Evolutionary conservation across 352 stramenopile species (phyloP).

Genomic region (Globisporangium polare): DNA sequence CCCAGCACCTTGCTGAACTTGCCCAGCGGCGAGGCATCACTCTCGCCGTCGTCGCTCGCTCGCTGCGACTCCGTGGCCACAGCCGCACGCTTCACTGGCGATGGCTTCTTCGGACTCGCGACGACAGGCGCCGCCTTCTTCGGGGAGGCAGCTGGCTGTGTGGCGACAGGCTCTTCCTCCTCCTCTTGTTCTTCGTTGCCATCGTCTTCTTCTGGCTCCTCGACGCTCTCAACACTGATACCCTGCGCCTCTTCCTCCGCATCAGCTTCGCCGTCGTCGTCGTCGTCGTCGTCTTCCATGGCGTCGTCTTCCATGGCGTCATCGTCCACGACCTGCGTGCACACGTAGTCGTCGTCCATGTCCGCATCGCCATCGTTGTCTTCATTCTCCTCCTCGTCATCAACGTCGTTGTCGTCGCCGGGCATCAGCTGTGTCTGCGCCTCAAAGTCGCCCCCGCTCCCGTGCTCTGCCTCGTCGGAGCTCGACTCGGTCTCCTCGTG

Average conservation of each 20-base stretch:
- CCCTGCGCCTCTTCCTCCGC: neutral
- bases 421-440: constrained; percentile 8
- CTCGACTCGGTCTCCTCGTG: constrained; percentile 2
- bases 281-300: neutral
- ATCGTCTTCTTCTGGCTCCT: neutral
- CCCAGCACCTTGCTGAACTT: constrained; percentile 50
- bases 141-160: neutral
- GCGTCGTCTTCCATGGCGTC: constrained; percentile 10
- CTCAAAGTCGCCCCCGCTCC: constrained; percentile 18
- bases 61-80: neutral
- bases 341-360: constrained; percentile 3
- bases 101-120: constrained; percentile 4
- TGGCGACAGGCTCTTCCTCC: neutral
- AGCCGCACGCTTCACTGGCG: neutral
- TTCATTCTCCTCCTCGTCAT: constrained; percentile 28
- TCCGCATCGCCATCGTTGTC: constrained; percentile 16
- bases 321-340: constrained; percentile 15
- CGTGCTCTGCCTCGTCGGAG: neutral
- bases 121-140: neutral
- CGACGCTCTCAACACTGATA: neutral
- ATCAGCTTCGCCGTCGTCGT: constrained; percentile 9
- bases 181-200: constrained; percentile 3
- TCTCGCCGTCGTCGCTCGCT: neutral
- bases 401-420: constrained; percentile 6
- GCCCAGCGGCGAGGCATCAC: constrained; percentile 20